These are phyloP conservation scores for Wilcoxina mikolae DNA, from an alignment of 495 filamentous ascomycete species.

Conservation along the genomic window DNA sequence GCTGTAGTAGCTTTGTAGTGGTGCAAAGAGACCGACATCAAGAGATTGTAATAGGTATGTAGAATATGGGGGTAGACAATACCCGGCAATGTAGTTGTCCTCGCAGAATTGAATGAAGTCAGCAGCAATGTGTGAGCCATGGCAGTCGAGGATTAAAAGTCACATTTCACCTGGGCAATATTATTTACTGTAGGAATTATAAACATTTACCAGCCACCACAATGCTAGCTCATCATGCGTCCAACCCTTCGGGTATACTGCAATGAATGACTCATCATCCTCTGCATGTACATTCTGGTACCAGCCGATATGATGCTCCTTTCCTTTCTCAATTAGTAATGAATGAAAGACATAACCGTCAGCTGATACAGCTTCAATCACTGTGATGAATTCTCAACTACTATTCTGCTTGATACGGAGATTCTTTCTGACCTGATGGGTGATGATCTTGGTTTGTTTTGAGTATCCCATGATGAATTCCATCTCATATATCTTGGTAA, in stretches of 20 bases:
- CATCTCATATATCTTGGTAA: constrained; percentile 8
- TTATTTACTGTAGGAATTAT: not conserved
- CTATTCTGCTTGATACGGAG: constrained; percentile 7
- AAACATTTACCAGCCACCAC: constrained; percentile 8
- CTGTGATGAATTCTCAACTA: constrained; percentile 3
- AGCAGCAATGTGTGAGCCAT: constrained; percentile 2
- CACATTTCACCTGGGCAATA: not conserved
- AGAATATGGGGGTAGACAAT: constrained; percentile 5
- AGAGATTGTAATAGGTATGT: too few species aligned
- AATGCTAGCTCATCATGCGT: constrained; percentile 3
- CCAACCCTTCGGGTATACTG: not conserved
- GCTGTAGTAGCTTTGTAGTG: constrained; percentile 3
- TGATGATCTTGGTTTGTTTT: constrained; percentile 2
- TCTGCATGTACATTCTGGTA: constrained; percentile 5
- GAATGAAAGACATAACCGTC: not conserved
- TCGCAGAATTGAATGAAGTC: constrained; percentile 11
- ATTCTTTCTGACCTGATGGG: not conserved
- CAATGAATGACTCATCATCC: not conserved
- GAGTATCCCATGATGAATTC: constrained; percentile 4
- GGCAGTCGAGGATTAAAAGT: constrained; percentile 10
- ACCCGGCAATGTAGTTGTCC: constrained; percentile 3
- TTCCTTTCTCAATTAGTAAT: constrained; percentile 8
- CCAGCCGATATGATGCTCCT: constrained; percentile 7
- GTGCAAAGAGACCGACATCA: too few species aligned
- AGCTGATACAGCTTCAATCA: constrained; percentile 6